Evolutionary conservation across 2,329 filamentous ascomycete genomes (phyloP).

Genomic region (Penicillium thymicola): DNA sequence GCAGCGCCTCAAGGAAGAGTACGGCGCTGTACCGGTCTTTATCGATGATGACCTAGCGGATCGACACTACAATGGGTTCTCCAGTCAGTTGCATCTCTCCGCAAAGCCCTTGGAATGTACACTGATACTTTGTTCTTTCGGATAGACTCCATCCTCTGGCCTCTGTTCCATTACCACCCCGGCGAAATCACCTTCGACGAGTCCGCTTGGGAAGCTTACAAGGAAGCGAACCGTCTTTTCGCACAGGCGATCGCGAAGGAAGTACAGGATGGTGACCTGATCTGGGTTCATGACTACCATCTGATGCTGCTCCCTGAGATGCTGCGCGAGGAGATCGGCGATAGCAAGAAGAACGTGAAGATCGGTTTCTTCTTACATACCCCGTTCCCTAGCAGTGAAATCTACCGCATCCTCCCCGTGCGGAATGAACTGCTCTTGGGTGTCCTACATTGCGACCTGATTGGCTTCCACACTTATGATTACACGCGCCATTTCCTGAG

Average conservation of each 20-base stretch:
- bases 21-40: slow-evolving; percentile 87
- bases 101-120: neutral
- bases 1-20: slow-evolving; percentile 77
- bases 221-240: slow-evolving; percentile 88
- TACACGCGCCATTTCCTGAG: slow-evolving; percentile 98
- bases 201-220: slow-evolving; percentile 87
- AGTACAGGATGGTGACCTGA: slow-evolving; percentile 86
- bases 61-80: slow-evolving; percentile 96
- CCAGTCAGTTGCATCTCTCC: slow-evolving; percentile 59
- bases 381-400: slow-evolving; percentile 93
- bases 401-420: slow-evolving; percentile 92
- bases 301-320: slow-evolving; percentile 94
- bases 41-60: slow-evolving; percentile 91
- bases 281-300: slow-evolving; percentile 99
- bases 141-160: slow-evolving; percentile 93
- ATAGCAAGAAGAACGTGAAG: slow-evolving; percentile 83
- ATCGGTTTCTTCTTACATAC: slow-evolving; percentile 98
- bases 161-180: slow-evolving; percentile 96
- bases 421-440: slow-evolving; percentile 83
- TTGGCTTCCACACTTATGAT: slow-evolving; percentile 98
- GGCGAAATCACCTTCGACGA: slow-evolving; percentile 98
- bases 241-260: slow-evolving; percentile 83
- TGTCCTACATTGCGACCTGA: slow-evolving; percentile 87
- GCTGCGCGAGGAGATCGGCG: slow-evolving; percentile 83
- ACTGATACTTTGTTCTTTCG: slow-evolving; percentile 10